Conservation (phyloP, 257 asterid genomes). For the Penstemon barbatus region DNA sequence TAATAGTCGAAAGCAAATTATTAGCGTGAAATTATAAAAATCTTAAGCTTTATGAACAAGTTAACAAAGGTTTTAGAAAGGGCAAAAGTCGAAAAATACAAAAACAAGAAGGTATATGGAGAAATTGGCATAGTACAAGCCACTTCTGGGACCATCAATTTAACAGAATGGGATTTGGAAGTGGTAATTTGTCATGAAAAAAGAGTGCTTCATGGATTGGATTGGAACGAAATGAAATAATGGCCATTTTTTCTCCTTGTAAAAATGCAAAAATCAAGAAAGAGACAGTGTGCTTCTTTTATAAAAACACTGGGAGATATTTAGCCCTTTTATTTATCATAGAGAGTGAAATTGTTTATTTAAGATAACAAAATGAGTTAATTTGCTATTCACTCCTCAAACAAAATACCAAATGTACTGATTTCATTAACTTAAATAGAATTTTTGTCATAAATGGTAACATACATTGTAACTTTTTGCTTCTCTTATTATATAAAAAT, state of each 20-base stretch:
- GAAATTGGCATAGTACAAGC: not conserved
- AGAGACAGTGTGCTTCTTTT: too few species aligned
- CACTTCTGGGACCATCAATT: constrained; percentile 20
- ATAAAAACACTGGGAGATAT: too few species aligned
- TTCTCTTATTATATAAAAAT: not conserved
- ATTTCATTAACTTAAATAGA: not conserved
- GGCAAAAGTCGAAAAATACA: not conserved
- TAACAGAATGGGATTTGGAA: not conserved
- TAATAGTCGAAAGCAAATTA: not conserved
- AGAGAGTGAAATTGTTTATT: too few species aligned
- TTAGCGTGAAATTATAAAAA: not conserved
- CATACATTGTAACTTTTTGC: not conserved
- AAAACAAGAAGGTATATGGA: too few species aligned
- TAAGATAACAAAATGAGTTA: too few species aligned
- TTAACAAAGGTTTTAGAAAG: not conserved
- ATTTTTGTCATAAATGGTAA: not conserved
- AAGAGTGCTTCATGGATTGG: not conserved
- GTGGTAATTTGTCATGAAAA: not conserved
- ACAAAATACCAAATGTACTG: not conserved
- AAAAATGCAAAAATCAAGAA: too few species aligned
- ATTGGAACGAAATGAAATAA: too few species aligned
- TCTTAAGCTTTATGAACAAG: not conserved
- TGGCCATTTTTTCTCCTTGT: too few species aligned
- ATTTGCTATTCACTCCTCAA: too few species aligned
- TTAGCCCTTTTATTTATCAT: too few species aligned